Evolutionary conservation across 805 yeast species (phyloP).

Genomic region (Metschnikowia santaceciliae): DNA sequence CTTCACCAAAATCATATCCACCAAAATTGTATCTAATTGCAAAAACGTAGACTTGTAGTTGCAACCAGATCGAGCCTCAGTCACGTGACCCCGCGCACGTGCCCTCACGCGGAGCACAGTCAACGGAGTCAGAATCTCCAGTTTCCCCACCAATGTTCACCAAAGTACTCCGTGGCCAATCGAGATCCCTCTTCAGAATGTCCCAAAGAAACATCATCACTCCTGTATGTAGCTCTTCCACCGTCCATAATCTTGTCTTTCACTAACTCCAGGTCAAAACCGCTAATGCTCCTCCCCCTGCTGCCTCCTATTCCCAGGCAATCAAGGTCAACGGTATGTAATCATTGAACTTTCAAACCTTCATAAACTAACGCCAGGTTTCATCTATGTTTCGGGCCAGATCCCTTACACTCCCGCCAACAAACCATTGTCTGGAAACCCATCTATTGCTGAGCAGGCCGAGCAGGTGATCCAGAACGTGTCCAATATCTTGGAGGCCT

Average conservation of each 20-base stretch:
- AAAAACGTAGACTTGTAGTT: no score
- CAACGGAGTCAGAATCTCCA: not conserved
- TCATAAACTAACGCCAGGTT: conserved; percentile 41
- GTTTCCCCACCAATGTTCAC: conserved; percentile 22
- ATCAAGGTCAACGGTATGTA: conserved; percentile 69
- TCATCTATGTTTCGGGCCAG: conserved; percentile 92
- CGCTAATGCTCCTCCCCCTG: conserved; percentile 88
- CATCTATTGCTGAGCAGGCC: conserved; percentile 67
- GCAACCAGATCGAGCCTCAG: no score
- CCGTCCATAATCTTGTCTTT: not conserved
- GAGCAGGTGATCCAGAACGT: conserved; percentile 71
- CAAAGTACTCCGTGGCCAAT: conserved; percentile 10
- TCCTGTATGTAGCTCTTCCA: conserved; percentile 12
- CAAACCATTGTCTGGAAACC: conserved; percentile 66
- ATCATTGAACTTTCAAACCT: not conserved
- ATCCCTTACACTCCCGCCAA: conserved; percentile 84
- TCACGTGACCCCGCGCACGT: not conserved
- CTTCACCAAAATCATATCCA: no score
- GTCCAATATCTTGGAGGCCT: conserved; percentile 70
- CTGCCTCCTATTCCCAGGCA: conserved; percentile 96
- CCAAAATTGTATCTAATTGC: no score
- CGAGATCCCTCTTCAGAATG: conserved; percentile 14
- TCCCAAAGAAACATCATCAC: conserved; percentile 19
- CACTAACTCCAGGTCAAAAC: conserved; percentile 49
- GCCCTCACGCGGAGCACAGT: not conserved